Evolutionary conservation across 768 basidiomycete genomes (phyloP).

Genomic region (Clitopilus hobsonii): DNA sequence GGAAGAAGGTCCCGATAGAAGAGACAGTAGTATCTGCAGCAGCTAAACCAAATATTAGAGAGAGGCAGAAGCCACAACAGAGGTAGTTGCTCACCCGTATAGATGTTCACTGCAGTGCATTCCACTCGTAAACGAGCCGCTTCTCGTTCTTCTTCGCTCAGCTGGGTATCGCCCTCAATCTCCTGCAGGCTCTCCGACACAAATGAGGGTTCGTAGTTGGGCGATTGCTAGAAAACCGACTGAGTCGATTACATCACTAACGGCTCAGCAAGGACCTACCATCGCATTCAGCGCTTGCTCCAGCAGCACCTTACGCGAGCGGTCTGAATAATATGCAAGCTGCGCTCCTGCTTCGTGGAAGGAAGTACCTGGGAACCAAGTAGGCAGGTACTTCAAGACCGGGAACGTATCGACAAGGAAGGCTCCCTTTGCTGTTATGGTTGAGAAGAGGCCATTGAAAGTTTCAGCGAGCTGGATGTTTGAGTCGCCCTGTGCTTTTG

Average conservation of each 20-base stretch:
- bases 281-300: background rate
- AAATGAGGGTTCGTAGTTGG: background rate
- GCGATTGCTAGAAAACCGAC: background rate
- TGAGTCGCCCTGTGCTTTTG: constrained; percentile 14
- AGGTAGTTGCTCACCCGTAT: no score
- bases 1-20: no score
- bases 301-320: background rate
- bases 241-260: background rate
- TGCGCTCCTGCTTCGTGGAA: constrained; percentile 3
- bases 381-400: constrained; percentile 8
- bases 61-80: no score
- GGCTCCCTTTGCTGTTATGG: constrained; percentile 10
- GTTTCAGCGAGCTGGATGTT: constrained; percentile 14
- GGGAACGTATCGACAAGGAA: constrained; percentile 13
- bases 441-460: constrained; percentile 9
- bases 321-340: background rate
- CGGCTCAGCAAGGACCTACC: background rate
- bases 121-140: background rate
- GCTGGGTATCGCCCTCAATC: background rate
- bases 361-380: constrained; percentile 13
- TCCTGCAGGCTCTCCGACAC: background rate
- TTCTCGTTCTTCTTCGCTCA: background rate
- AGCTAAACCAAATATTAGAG: no score
- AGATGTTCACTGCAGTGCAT: no score
- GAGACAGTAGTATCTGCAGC: no score